Base-by-base conservation (phyloP, 1,284 basidiomycete genomes). In the Fistulinella staudtii region DNA sequence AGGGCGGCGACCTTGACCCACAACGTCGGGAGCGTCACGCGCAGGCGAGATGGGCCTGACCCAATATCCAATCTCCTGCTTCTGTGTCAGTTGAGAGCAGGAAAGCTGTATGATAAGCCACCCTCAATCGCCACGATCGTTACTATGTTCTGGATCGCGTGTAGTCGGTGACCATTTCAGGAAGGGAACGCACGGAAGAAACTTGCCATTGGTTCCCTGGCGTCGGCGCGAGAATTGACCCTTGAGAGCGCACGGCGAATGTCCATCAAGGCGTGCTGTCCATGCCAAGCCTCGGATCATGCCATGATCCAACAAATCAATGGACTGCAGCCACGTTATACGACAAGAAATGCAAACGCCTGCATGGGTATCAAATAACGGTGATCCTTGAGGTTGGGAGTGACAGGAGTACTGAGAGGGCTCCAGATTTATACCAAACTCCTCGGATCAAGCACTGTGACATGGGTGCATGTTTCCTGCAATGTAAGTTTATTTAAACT, bases 381-480 rank as follows among this genome's bases (percentile, higher is more conserved):
- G 11, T 20, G 23, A 36, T 22, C 25, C 25, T 37, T 38, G 23
- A 24, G 34, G 35, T 21, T 36, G 25, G 20, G 34, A 27, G 18
- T 28, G 36, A 28, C 37, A 25, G 21, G 14, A 21, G 14, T 3
- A 13, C 39, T 34, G 17, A 24, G 38, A 23, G 10, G n/a, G n/a
- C n/a, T 33, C 8, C 21, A 25, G 18, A 33, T 37, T 18, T n/a
- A n/a, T n/a, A n/a, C n/a, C 11, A 13, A 36, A 36, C 39, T 43
- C 52, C 57, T 59, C 60, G 53, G 53, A 58, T 54, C 46, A 11
- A 11, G 17, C 18, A 7, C 3, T 6, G 11, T 34, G 9, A 21
- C 18, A 17, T 21, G 27, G 34, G 27, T 35, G 33, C 38, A 18
- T 35, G 29, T 41, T 43, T 29, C 20, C 24, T 34, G 22, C 23